Base-by-base conservation (phyloP, 2,329 filamentous ascomycete genomes). In the Chrysosphaeria jannelii region DNA sequence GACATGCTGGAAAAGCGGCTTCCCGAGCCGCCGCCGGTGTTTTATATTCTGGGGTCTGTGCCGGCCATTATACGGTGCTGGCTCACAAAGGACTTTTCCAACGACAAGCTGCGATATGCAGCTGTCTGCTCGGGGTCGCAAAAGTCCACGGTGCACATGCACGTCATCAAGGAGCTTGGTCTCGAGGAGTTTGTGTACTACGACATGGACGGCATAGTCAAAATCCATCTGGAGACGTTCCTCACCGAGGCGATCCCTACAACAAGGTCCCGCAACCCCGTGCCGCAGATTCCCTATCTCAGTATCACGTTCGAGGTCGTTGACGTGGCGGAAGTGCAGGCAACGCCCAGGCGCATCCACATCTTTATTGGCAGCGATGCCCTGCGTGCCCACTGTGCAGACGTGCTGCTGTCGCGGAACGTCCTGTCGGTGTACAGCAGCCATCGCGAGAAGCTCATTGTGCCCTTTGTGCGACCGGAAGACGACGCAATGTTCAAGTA, bases 51-150 rank as follows among this genome's bases (percentile, higher is more conserved):
- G 10, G 78, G 81, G 8, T 70, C 79, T 5, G 78, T 89, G 5
- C 85, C 85, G 5, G 75, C 78, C 14, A 90, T 97, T 33, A 74
- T 93, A 27, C 69, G 85, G 29, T 97, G 85, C 48, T 93, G 85
- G 79, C 53, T 93, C 34, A 81, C 74, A 13, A 70, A 67, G 17
- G 68, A 75, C 36, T 93, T 89, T 45, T 81, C 78, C 9, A 81
- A 90, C 39, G 67, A 71, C 32, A 70, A 76, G 7, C 56, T 93
- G 10, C 52, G 91, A 5, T 93, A 93, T 39, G 85, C 79, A 17
- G 79, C 78, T 16, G 54, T 93, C 3, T 93, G 85, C 42, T 81
- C 75, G 3, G 85, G 81, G 2, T 89, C 85, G 5, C 78, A 79
- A 41, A 68, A 64, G 34, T 93, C 85, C 2, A 65, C 63, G n/a